A percentile compares a stretch with the other conserved stretches of the same genome.
These are phyloP conservation scores for Nakazawaea ambrosiae DNA, from an alignment of 805 yeast species.

Conservation along the genomic window DNA sequence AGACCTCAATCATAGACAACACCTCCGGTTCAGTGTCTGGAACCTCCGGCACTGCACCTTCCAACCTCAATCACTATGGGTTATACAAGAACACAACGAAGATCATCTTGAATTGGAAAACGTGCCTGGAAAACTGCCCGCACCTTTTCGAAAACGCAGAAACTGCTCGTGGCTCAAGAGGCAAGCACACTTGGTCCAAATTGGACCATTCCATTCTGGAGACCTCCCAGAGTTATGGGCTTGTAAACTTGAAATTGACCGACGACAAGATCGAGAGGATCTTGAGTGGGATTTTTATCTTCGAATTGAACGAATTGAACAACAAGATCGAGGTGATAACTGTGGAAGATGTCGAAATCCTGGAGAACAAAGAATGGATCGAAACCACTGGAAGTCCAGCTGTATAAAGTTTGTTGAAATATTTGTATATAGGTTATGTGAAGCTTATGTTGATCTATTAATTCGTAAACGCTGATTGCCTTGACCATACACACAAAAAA, in stretches of 20 bases:
- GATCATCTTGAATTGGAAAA: conserved; percentile 48
- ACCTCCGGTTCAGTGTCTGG: background rate
- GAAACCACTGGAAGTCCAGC: conserved; percentile 6
- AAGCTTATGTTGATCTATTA: no score
- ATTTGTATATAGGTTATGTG: conserved; percentile 6
- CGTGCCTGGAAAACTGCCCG: conserved; percentile 44
- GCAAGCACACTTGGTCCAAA: conserved; percentile 33
- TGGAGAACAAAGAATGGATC: conserved; percentile 32
- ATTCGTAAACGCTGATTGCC: background rate
- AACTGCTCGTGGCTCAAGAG: conserved; percentile 33
- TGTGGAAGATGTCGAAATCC: conserved; percentile 56
- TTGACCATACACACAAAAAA: no score
- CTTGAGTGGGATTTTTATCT: conserved; percentile 51
- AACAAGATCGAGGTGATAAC: conserved; percentile 54
- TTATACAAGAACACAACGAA: conserved; percentile 34
- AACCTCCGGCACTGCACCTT: background rate
- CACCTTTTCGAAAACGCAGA: conserved; percentile 29
- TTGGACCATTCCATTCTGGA: conserved; percentile 18
- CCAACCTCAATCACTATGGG: no score
- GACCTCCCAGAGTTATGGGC: conserved; percentile 14
- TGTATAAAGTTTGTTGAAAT: background rate
- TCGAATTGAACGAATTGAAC: conserved; percentile 55
- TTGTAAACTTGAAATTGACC: conserved; percentile 25
- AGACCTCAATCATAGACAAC: conserved; percentile 19
- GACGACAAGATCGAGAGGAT: conserved; percentile 27